Evolutionary conservation across 1,139 yeast species (phyloP), one percentile per base, ranked within the genome.

Genomic region (Citeromyces siamensis): DNA sequence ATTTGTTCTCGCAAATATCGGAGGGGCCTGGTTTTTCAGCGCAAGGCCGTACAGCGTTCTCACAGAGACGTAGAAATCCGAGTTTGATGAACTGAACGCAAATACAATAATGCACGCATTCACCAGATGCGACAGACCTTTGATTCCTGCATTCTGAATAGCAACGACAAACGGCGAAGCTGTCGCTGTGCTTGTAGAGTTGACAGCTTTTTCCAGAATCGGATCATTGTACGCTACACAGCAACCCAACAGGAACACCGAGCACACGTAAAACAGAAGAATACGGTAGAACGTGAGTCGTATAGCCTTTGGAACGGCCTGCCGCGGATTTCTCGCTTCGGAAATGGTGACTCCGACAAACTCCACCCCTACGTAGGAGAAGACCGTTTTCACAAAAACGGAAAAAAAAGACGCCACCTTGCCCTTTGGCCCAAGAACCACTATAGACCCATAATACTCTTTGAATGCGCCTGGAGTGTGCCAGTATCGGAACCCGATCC

Each of bases 151-250:
- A 46, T 74, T 75, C 46, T 65, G 62, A 44, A 71, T 68, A 22
- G 78, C 78, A 44, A 72, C 70, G 38, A 68, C 77, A 52, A 81
- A 81, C 33, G 94, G 93, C 13, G 90, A 80, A n/a, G 88, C 84
- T 40, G 79, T 66, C 13, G 84, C 84, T 40, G 72, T 65, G 10
- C 68, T 65, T 23, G 71, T 67, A 21, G 43, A 40, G 10, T 32
- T 43, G 35, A 48, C 53, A 17, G 70, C 66, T 16, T 66, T 63
- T 19, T 57, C 43, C 47, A 77, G 64, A 42, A 62, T 53, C 32
- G 74, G 72, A 55, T 80, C 88, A 47, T 66, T 70, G 44, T 77
- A 75, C 27, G 86, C 75, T 38, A 82, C 90, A 55, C 82, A 71
- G 74, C 80, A 67, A 40, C 90, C 88, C 46, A 81, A 59, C 48